These are phyloP conservation scores for Solanum dulcamara DNA, from an alignment of 257 asterid species.

Conservation along the genomic window DNA sequence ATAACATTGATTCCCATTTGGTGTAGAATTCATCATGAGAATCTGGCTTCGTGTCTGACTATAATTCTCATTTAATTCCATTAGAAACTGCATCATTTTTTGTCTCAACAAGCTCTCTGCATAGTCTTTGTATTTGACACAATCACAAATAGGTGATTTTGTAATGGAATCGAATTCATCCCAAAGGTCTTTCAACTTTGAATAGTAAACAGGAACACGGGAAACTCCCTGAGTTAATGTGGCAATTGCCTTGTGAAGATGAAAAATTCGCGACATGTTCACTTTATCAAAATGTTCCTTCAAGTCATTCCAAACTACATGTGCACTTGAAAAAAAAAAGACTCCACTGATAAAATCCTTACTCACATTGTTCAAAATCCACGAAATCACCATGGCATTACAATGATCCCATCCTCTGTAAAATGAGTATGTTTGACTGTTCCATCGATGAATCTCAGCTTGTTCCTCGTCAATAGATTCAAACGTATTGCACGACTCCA, in stretches of 20 bases:
- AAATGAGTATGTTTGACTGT: too few relatives aligned
- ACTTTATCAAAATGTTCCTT: neutral
- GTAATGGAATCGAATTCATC: neutral
- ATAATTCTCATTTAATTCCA: too few relatives aligned
- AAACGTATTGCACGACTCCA: too few relatives aligned
- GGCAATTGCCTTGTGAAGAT: neutral
- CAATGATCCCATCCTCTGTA: neutral
- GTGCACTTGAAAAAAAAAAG: neutral
- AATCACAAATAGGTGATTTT: too few relatives aligned
- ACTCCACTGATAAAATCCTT: neutral
- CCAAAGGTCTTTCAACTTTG: neutral
- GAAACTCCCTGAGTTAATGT: neutral
- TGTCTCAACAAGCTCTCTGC: neutral
- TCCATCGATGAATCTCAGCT: too few relatives aligned
- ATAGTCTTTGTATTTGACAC: neutral
- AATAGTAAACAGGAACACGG: neutral
- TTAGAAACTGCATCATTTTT: too few relatives aligned
- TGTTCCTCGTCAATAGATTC: too few relatives aligned
- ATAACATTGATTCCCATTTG: too few relatives aligned
- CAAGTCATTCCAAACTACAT: neutral
- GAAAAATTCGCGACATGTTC: neutral
- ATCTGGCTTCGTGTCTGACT: too few relatives aligned
- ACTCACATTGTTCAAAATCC: neutral
- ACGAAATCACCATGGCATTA: neutral
- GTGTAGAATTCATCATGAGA: too few relatives aligned